Evolutionary conservation across 345 rosid species (phyloP).

Genomic region (Euclidium syriacum): DNA sequence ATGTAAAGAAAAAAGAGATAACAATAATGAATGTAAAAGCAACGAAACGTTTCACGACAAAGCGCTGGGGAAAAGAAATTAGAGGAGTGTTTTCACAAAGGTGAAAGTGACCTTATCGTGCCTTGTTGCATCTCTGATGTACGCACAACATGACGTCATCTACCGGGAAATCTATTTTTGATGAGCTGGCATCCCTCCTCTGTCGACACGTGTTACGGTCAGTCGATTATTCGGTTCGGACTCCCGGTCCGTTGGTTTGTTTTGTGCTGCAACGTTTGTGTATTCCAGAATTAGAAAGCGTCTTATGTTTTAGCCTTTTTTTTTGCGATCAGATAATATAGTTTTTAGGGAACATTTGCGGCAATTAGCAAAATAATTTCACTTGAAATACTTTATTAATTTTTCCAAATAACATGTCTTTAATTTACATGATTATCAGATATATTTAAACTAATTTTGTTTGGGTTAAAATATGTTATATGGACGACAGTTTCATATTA

Average conservation of each 20-base stretch:
- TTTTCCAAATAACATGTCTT: too few species aligned
- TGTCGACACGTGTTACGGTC: background rate
- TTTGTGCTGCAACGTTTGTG: background rate
- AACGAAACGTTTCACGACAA: constrained; percentile 23
- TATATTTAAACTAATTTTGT: too few species aligned
- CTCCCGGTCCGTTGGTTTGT: background rate
- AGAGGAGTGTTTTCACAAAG: background rate
- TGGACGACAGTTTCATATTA: too few species aligned
- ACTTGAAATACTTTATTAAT: too few species aligned
- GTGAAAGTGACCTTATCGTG: constrained; percentile 21
- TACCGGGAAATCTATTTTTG: background rate
- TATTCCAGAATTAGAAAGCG: constrained; percentile 12
- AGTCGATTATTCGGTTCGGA: background rate
- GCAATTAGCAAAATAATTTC: too few species aligned
- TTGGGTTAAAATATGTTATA: too few species aligned
- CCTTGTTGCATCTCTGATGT: constrained; percentile 19
- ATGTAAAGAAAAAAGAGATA: background rate
- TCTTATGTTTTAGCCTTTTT: constrained; percentile 12
- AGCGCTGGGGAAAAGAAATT: background rate
- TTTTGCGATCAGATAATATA: too few species aligned
- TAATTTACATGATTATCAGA: too few species aligned
- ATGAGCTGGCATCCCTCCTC: background rate
- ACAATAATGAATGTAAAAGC: constrained; percentile 7
- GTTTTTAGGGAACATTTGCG: too few species aligned
- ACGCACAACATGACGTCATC: constrained; percentile 34